Evolutionary conservation across 1,284 basidiomycete genomes (phyloP).

Genomic region (Microbotryum violaceum): DNA sequence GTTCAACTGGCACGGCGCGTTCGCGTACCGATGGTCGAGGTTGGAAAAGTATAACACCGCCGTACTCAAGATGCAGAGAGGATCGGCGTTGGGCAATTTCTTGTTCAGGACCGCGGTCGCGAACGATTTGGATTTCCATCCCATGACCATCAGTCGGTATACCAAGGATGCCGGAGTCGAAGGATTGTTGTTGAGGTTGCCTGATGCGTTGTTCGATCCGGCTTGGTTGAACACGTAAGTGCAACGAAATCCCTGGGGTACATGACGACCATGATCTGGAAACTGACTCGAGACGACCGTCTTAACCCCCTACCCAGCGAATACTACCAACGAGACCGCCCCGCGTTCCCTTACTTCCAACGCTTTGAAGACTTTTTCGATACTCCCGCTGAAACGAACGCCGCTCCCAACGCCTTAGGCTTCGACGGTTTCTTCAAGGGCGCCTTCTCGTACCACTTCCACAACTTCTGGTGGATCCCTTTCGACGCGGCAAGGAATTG

Average conservation of each 20-base stretch:
- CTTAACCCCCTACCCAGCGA: constrained; percentile 44
- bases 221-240: constrained; percentile 66
- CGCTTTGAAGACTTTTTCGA: constrained; percentile 61
- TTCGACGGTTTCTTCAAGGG: constrained; percentile 79
- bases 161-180: constrained; percentile 68
- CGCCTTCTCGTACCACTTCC: constrained; percentile 77
- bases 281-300: background rate
- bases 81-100: constrained; percentile 69
- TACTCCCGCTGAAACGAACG: constrained; percentile 58
- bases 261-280: background rate
- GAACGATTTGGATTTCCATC: constrained; percentile 78
- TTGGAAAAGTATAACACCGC: constrained; percentile 78
- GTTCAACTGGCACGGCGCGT: constrained; percentile 79
- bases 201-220: constrained; percentile 77
- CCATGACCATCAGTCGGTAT: constrained; percentile 73
- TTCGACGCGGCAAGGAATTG: constrained; percentile 81
- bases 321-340: constrained; percentile 68
- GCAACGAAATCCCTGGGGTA: too few species aligned
- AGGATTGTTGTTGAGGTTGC: constrained; percentile 62
- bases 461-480: constrained; percentile 75
- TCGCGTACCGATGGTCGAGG: constrained; percentile 77
- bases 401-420: constrained; percentile 64
- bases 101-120: constrained; percentile 75
- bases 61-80: constrained; percentile 72
- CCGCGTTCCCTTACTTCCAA: constrained; percentile 74